Conservation (phyloP, 2,329 filamentous ascomycete species). For the Fusarium mexicanum region DNA sequence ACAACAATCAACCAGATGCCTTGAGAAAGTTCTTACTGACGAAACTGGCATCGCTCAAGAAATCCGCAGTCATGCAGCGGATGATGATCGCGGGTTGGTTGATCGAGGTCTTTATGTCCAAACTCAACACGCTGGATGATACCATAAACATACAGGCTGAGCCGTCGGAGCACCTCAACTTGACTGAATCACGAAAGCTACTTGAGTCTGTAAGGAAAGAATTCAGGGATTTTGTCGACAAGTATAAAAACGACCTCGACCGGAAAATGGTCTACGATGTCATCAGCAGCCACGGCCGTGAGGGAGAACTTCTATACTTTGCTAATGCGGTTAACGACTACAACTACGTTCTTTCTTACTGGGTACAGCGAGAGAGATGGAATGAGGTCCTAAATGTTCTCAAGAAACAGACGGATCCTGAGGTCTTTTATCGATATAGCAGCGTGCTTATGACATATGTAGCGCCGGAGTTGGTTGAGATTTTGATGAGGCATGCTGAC, state of each 20-base stretch:
- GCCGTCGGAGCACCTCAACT: conserved; percentile 75
- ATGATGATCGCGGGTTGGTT: conserved; percentile 97
- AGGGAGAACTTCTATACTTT: conserved; percentile 91
- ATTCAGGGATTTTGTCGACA: conserved; percentile 87
- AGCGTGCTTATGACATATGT: conserved; percentile 95
- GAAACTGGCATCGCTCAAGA: conserved; percentile 84
- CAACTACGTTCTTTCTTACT: conserved; percentile 95
- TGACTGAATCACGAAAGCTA: conserved; percentile 76
- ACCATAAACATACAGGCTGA: conserved; percentile 91
- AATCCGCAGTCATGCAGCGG: conserved; percentile 87
- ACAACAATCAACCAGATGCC: conserved; percentile 89
- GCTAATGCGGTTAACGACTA: conserved; percentile 90
- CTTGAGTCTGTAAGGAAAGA: conserved; percentile 77
- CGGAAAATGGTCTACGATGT: conserved; percentile 94
- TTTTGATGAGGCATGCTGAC: conserved; percentile 89
- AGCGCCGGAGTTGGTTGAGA: conserved; percentile 88
- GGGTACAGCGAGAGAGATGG: conserved; percentile 97
- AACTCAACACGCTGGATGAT: conserved; percentile 93
- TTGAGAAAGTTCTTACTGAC: conserved; percentile 88
- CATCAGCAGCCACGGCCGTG: conserved; percentile 92
- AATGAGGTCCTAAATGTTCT: conserved; percentile 84
- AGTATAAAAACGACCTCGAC: conserved; percentile 88
- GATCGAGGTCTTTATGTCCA: conserved; percentile 96
- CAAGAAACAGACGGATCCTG: conserved; percentile 90
- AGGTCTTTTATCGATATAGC: conserved; percentile 96